Evolutionary conservation across 805 yeast species (phyloP).

Genomic region (Suhomyces prunicola): DNA sequence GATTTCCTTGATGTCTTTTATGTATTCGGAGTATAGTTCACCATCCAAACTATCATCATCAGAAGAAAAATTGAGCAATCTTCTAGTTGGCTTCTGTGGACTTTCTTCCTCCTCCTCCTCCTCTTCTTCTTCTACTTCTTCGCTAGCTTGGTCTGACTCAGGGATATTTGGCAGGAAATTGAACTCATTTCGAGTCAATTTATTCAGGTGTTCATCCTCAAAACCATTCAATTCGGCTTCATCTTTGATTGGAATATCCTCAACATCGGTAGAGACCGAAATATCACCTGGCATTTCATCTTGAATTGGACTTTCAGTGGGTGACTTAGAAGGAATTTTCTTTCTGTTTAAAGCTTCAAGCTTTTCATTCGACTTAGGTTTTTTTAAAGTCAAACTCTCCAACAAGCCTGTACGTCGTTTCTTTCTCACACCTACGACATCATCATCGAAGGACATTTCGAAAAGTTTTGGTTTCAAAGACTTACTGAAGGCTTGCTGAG

Average conservation of each 20-base stretch:
- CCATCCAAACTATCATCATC: background rate
- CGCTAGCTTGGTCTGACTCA: background rate
- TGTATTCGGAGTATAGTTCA: slow-evolving; percentile 10
- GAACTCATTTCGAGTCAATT: background rate
- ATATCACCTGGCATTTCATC: slow-evolving; percentile 15
- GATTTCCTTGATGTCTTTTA: slow-evolving; percentile 17
- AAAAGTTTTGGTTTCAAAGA: slow-evolving; percentile 6
- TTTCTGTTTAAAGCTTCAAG: background rate
- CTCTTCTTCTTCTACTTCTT: background rate
- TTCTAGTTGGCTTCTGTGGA: background rate
- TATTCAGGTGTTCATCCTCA: background rate
- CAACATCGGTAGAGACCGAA: slow-evolving; percentile 15
- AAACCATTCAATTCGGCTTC: background rate
- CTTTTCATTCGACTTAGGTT: background rate
- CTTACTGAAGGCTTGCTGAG: background rate
- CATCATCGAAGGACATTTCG: slow-evolving; percentile 14
- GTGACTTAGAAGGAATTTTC: background rate
- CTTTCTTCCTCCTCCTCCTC: background rate
- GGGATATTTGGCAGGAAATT: background rate
- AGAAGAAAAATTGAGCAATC: background rate
- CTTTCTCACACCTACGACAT: background rate
- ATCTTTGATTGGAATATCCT: background rate
- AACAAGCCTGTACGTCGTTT: background rate
- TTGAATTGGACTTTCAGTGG: slow-evolving; percentile 7
- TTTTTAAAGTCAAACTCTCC: background rate